phyloP scores from a whole-genome alignment of 495 filamentous ascomycete genomes.

The Penicillium coprophilum region DNA sequence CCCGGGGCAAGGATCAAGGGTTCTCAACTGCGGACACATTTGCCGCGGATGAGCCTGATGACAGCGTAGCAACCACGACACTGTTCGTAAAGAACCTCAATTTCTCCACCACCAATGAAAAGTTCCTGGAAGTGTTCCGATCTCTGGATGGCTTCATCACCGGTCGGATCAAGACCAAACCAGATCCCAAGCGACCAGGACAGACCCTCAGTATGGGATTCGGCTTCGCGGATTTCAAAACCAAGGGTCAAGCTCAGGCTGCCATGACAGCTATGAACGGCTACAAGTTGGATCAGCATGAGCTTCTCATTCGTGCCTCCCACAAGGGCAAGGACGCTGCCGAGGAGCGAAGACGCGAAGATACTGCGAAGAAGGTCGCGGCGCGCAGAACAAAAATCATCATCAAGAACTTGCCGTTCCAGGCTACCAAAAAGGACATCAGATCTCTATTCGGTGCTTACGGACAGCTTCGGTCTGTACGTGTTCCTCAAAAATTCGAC shows the following conservation, averaged over 20 bases:
- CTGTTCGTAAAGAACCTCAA: constrained; percentile 91
- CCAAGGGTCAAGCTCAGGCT: constrained; percentile 71
- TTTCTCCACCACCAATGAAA: constrained; percentile 79
- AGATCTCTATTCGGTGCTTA: constrained; percentile 81
- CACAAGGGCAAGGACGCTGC: constrained; percentile 84
- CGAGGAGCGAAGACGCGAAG: constrained; percentile 76
- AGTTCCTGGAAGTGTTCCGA: constrained; percentile 70
- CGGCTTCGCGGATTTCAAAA: constrained; percentile 87
- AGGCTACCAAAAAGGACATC: constrained; percentile 89
- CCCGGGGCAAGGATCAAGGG: constrained; percentile 45
- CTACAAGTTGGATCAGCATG: constrained; percentile 79
- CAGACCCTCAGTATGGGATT: constrained; percentile 93
- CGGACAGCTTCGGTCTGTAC: constrained; percentile 86
- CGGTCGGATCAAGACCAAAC: constrained; percentile 82
- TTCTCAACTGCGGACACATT: constrained; percentile 58
- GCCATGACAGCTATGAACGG: constrained; percentile 85
- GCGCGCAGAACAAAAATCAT: constrained; percentile 84
- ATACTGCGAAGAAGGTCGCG: constrained; percentile 72
- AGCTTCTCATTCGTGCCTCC: constrained; percentile 76
- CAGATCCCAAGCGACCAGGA: constrained; percentile 78
- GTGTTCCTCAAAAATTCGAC: constrained; percentile 93
- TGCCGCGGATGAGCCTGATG: constrained; percentile 52
- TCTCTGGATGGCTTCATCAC: constrained; percentile 83
- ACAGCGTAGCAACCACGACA: constrained; percentile 64
- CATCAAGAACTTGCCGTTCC: constrained; percentile 98